Conservation (phyloP, 805 yeast species). For the Candida bentonensis region DNA sequence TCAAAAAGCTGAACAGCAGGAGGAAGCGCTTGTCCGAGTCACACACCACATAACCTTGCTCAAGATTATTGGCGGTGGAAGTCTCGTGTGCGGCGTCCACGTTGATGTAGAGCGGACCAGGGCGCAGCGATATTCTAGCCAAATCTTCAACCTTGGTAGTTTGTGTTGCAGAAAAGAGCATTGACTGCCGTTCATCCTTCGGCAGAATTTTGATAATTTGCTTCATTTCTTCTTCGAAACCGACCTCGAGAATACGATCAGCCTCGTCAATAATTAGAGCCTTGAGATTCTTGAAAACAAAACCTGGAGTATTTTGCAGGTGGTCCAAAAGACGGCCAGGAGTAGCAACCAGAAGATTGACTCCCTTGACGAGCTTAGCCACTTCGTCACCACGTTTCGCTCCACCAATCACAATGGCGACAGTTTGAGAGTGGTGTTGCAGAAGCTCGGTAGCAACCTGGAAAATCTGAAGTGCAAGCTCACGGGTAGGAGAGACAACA, state of each 20-base stretch:
- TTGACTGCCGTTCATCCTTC: slow-evolving; percentile 82
- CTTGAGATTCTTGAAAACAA: slow-evolving; percentile 85
- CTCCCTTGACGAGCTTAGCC: slow-evolving; percentile 86
- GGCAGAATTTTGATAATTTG: slow-evolving; percentile 92
- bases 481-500: slow-evolving; percentile 94
- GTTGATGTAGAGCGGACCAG: slow-evolving; percentile 87
- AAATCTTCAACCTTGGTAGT: slow-evolving; percentile 97
- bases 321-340: slow-evolving; percentile 97
- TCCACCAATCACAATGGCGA: slow-evolving; percentile 96
- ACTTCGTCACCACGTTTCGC: slow-evolving; percentile 97
- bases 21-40: slow-evolving; percentile 91
- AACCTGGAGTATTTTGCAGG: slow-evolving; percentile 87
- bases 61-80: slow-evolving; percentile 92
- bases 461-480: slow-evolving; percentile 90
- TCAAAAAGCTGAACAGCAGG: slow-evolving; percentile 79
- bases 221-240: slow-evolving; percentile 97
- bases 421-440: slow-evolving; percentile 83
- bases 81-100: slow-evolving; percentile 73
- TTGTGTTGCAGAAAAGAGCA: slow-evolving; percentile 98
- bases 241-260: slow-evolving; percentile 92
- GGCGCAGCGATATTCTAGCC: slow-evolving; percentile 88
- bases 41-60: slow-evolving; percentile 97
- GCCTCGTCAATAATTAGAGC: slow-evolving; percentile 96
- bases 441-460: slow-evolving; percentile 94
- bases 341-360: slow-evolving; percentile 85